phyloP scores from a whole-genome alignment of 441 rosid genomes.

The Euphorbia corollata region DNA sequence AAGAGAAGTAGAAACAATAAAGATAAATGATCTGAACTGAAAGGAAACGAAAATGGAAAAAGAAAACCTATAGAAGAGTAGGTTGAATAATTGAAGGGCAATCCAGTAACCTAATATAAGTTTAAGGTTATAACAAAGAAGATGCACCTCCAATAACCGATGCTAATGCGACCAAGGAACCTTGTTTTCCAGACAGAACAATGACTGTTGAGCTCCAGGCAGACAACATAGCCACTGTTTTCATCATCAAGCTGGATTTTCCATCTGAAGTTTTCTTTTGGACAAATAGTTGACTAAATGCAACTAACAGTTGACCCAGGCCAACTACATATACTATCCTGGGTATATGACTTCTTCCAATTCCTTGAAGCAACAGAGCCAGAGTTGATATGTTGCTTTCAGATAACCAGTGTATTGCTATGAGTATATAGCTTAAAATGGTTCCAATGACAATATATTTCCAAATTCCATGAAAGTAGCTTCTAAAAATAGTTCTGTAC shows the following conservation, averaged over 20 bases:
- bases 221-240: slow-evolving; percentile 51
- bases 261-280: slow-evolving; percentile 24
- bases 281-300: slow-evolving; percentile 27
- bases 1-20: slow-evolving; percentile 1
- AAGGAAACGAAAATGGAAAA: background rate
- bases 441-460: slow-evolving; percentile 46
- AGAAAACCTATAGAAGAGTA: background rate
- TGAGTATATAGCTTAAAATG: slow-evolving; percentile 53
- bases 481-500: slow-evolving; percentile 25
- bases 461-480: slow-evolving; percentile 33
- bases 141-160: slow-evolving; percentile 58
- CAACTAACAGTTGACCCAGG: slow-evolving; percentile 52
- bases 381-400: slow-evolving; percentile 44
- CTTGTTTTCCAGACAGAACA: slow-evolving; percentile 77
- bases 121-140: slow-evolving; percentile 6
- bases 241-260: slow-evolving; percentile 29
- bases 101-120: background rate
- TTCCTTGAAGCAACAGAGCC: slow-evolving; percentile 33
- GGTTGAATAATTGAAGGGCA: background rate
- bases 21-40: background rate
- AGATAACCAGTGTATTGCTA: slow-evolving; percentile 60
- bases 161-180: slow-evolving; percentile 66
- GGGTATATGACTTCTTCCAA: slow-evolving; percentile 50
- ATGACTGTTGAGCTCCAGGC: slow-evolving; percentile 76
- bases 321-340: slow-evolving; percentile 48